Evolutionary conservation across 495 filamentous ascomycete genomes (phyloP), one percentile per base, ranked within the genome.

Genomic region (Echria macrotheca): DNA sequence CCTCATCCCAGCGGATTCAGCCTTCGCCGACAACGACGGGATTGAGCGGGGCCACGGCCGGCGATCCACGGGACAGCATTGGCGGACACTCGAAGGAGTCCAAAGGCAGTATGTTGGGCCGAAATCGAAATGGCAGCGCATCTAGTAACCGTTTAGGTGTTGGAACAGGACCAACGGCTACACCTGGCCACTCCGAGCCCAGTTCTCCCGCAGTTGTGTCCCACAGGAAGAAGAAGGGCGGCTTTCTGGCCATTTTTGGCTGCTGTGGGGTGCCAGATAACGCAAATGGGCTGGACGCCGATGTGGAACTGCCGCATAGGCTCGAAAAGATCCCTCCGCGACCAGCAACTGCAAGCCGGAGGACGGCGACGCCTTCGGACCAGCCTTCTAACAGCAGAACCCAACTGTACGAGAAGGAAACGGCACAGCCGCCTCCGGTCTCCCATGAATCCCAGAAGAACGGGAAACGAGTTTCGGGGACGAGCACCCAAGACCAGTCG

Each of bases 261-360:
- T 96, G 90, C 71, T 96, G 89, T 64, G 81, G 82, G 23, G 78
- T 83, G 22, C 75, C 81, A 31, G 77, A 82, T 49, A 67, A 78
- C 37, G 79, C 78, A n/a, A 79, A 83, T 47, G 69, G 78, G 2
- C 71, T 82, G 31, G 81, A 80, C 49, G 79, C 81, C 31, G 86
- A 86, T 35, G 60, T 72, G 35, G 63, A 66, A 18, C 65, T 85
- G 18, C 70, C 80, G 26, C 90, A 91, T 69, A 84, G 82, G 59
- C 61, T 80, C 12, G 69, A 75, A 10, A 78, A 71, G 56, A 67
- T 79, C n/a, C 71, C 74, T 24, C 62, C 63, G n/a, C 62, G 74
- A 32, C 75, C 75, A 14, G 60, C 71, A 10, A 78, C 75, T 11
- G 70, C 75, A 23, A 78, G 80, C 78, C 56, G 72, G 63, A 57